These are phyloP conservation scores for Pelargonium nanum DNA, from an alignment of 345 rosid genomes.

Conservation along the genomic window DNA sequence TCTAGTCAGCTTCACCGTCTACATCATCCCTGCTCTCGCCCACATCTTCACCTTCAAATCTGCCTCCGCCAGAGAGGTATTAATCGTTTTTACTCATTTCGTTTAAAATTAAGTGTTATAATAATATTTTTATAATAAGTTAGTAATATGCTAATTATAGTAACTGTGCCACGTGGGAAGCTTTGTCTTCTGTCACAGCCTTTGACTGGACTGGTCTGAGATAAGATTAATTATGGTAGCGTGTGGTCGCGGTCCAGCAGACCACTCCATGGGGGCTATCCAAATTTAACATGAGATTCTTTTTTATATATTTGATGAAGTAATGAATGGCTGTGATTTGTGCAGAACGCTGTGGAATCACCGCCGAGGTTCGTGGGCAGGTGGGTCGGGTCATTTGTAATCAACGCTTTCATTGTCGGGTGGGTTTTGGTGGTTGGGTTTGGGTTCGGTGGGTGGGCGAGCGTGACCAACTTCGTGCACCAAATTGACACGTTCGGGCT, in stretches of 20 bases:
- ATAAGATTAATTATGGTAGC: no score
- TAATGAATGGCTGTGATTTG: no score
- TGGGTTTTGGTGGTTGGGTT: constrained; percentile 5
- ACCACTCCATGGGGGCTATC: no score
- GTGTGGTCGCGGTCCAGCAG: no score
- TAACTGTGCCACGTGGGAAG: no score
- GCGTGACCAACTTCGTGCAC: neutral
- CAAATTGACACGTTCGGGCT: constrained; percentile 4
- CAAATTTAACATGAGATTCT: no score
- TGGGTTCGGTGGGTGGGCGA: constrained; percentile 7
- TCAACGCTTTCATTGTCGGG: neutral
- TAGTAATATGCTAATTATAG: no score
- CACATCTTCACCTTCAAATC: constrained; percentile 33
- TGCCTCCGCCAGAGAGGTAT: constrained; percentile 30
- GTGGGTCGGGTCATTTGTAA: neutral
- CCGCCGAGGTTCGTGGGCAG: neutral
- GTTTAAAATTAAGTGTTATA: neutral
- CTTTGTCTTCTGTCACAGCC: no score
- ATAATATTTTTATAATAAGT: no score
- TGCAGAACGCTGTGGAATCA: neutral
- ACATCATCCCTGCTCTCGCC: constrained; percentile 28
- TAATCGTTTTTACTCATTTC: neutral
- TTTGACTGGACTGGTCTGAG: no score
- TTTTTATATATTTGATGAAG: no score
- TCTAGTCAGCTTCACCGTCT: constrained; percentile 36